Evolutionary conservation across 768 basidiomycete genomes (phyloP).

Genomic region (Lactarius sanguifluus): DNA sequence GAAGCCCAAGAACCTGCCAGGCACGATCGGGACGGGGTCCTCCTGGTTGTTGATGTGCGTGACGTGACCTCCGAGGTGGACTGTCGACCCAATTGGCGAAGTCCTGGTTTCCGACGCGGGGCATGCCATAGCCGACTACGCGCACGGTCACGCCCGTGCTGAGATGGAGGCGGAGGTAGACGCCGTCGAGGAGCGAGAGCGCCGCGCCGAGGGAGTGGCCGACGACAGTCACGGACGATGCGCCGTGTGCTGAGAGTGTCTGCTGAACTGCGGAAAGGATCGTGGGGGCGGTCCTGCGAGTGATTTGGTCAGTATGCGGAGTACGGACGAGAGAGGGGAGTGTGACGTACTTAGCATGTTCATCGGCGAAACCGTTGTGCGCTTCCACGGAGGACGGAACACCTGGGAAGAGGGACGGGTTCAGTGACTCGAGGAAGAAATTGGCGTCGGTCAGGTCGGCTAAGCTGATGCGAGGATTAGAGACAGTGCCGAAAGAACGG

Average conservation of each 20-base stretch:
- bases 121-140: constrained; percentile 31
- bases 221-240: constrained; percentile 19
- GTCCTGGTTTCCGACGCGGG: constrained; percentile 31
- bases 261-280: constrained; percentile 7
- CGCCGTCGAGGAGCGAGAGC: constrained; percentile 33
- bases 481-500: background rate
- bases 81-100: constrained; percentile 23
- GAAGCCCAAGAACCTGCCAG: constrained; percentile 44
- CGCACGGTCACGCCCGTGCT: constrained; percentile 23
- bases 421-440: constrained; percentile 38
- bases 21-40: constrained; percentile 42
- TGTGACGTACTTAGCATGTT: constrained; percentile 45
- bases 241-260: constrained; percentile 2
- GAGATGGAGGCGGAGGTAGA: constrained; percentile 32
- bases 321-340: background rate
- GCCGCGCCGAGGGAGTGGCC: constrained; percentile 31
- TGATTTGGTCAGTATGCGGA: background rate
- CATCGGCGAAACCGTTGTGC: constrained; percentile 48
- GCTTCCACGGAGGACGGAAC: constrained; percentile 42
- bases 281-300: background rate
- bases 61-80: constrained; percentile 52
- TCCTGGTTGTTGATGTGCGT: constrained; percentile 57
- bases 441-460: constrained; percentile 45
- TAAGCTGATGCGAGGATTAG: constrained; percentile 31
- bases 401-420: constrained; percentile 51